These are phyloP conservation scores for Candida ficus DNA, from an alignment of 805 yeast species.

Conservation along the genomic window DNA sequence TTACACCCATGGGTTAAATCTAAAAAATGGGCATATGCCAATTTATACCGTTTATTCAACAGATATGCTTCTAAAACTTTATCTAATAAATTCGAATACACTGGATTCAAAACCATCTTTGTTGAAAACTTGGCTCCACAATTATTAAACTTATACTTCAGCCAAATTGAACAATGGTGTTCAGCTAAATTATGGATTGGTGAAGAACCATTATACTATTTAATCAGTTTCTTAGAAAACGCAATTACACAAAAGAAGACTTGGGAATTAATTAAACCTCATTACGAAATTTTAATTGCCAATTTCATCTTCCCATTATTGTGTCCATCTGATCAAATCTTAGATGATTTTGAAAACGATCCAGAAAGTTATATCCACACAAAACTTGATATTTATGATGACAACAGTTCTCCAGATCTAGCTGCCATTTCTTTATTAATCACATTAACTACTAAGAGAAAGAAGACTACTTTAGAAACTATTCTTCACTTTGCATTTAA, in stretches of 20 bases:
- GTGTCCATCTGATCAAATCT: conserved; percentile 59
- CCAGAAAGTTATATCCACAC: conserved; percentile 85
- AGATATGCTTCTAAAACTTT: conserved; percentile 57
- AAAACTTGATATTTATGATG: conserved; percentile 61
- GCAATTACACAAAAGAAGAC: conserved; percentile 53
- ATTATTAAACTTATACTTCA: conserved; percentile 56
- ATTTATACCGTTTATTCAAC: conserved; percentile 62
- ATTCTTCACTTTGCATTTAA: conserved; percentile 56
- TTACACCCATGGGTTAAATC: conserved; percentile 63
- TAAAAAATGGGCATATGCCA: conserved; percentile 87
- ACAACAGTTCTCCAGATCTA: conserved; percentile 60
- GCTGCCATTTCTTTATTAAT: conserved; percentile 74
- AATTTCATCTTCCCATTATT: conserved; percentile 75
- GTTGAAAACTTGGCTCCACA: conserved; percentile 64
- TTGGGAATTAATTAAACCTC: conserved; percentile 65
- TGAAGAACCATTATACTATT: conserved; percentile 54
- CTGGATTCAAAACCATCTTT: conserved; percentile 55
- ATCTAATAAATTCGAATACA: conserved; percentile 47
- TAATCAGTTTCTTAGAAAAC: conserved; percentile 59
- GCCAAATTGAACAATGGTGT: conserved; percentile 73
- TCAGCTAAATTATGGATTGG: conserved; percentile 62
- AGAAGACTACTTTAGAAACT: conserved; percentile 52
- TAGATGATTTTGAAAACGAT: conserved; percentile 77
- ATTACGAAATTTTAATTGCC: conserved; percentile 55
- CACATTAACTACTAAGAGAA: conserved; percentile 66